Conservation (phyloP, 768 basidiomycete species). For the Lepiota brunneoincarnata region DNA sequence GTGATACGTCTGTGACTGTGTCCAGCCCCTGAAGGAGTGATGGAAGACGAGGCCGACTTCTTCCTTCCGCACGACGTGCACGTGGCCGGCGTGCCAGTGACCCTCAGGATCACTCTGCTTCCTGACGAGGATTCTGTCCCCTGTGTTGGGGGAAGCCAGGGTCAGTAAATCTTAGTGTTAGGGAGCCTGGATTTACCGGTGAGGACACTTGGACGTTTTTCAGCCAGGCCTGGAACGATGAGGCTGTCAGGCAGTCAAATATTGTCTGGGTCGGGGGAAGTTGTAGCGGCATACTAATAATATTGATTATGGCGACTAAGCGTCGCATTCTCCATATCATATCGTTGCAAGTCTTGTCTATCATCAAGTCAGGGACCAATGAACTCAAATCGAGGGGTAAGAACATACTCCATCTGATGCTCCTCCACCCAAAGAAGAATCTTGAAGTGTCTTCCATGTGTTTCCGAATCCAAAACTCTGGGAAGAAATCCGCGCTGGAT, state of each 20-base stretch:
- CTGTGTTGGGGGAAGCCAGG: slow-evolving; percentile 21
- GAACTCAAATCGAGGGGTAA: not conserved
- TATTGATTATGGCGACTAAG: slow-evolving; percentile 28
- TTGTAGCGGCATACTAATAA: slow-evolving; percentile 34
- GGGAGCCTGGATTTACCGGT: slow-evolving; percentile 38
- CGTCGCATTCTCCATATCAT: slow-evolving; percentile 31
- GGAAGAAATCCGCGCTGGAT: slow-evolving; percentile 41
- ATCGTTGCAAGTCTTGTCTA: slow-evolving; percentile 39
- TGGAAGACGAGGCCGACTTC: slow-evolving; percentile 54
- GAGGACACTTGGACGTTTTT: slow-evolving; percentile 56
- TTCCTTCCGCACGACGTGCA: slow-evolving; percentile 46
- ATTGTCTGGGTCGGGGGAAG: not conserved
- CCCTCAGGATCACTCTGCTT: slow-evolving; percentile 33
- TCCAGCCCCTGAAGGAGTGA: slow-evolving; percentile 36
- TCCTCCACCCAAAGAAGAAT: slow-evolving; percentile 57
- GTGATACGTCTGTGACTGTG: slow-evolving; percentile 36
- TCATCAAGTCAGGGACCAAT: not conserved
- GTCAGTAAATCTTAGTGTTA: not conserved
- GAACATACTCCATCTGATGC: slow-evolving; percentile 37
- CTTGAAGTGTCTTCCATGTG: slow-evolving; percentile 48
- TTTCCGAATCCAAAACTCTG: slow-evolving; percentile 26
- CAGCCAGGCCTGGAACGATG: slow-evolving; percentile 44
- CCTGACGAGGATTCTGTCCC: slow-evolving; percentile 55
- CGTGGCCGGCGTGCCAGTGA: slow-evolving; percentile 58
- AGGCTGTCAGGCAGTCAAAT: slow-evolving; percentile 17